A percentile compares a stretch with the other conserved stretches of the same genome.
phyloP scores from a whole-genome alignment of 2,329 filamentous ascomycete genomes.

The Verticillium dahliae region DNA sequence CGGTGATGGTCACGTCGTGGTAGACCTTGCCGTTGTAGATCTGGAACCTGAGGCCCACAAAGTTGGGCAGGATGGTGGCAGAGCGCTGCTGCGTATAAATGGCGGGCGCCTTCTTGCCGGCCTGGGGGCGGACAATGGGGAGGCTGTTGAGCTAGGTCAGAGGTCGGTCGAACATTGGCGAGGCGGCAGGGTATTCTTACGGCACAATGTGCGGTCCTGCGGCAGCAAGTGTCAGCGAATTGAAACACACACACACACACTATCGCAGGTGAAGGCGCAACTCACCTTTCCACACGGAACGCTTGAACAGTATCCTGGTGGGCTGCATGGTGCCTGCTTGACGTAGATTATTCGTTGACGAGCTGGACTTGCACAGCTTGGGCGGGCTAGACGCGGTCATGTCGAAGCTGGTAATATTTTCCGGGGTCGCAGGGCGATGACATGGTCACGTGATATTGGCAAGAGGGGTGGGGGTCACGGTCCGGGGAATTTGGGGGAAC shows the following conservation, averaged over 20 bases:
- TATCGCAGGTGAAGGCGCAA: constrained; percentile 13
- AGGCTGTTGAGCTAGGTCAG: constrained; percentile 32
- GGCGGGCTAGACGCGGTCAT: not conserved
- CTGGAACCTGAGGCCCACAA: constrained; percentile 83
- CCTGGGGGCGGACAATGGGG: constrained; percentile 55
- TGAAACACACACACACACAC: not conserved
- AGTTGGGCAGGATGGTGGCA: constrained; percentile 86
- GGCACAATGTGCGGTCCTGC: constrained; percentile 47
- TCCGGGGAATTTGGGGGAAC: not conserved
- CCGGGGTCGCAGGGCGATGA: constrained; percentile 3
- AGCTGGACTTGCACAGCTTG: not conserved
- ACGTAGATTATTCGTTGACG: constrained; percentile 1
- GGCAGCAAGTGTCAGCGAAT: not conserved
- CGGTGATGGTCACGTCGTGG: constrained; percentile 74
- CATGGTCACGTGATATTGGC: constrained; percentile 5
- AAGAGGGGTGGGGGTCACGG: not conserved
- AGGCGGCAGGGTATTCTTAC: constrained; percentile 27
- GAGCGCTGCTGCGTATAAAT: constrained; percentile 83
- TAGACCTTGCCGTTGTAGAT: constrained; percentile 90
- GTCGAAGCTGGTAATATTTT: constrained; percentile 6
- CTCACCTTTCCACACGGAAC: constrained; percentile 85
- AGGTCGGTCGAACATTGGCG: constrained; percentile 16
- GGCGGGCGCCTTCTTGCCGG: constrained; percentile 59
- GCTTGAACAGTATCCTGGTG: constrained; percentile 61
- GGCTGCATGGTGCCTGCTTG: constrained; percentile 55